Evolutionary conservation across 1,284 basidiomycete species (phyloP), one percentile per base, ranked within the genome.

Genomic region (Sporisorium exsertum): DNA sequence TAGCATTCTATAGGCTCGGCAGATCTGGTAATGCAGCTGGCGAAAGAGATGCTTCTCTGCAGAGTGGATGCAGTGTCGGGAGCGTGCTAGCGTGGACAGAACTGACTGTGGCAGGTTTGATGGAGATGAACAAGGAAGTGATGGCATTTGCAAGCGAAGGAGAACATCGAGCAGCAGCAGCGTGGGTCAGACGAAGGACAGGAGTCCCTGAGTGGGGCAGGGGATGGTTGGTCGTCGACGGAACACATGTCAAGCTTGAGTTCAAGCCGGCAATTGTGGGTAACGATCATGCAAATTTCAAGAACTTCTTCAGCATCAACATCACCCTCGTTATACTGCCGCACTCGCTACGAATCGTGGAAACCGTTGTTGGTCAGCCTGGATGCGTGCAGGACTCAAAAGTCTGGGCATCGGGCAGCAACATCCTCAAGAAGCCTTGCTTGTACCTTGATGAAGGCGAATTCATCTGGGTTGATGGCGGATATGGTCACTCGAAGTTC

Each of bases 341-440:
- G n/a, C n/a, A n/a, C n/a, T n/a, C n/a, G n/a, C n/a, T n/a, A n/a
- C n/a, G n/a, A 2, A 53, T 53, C 26, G 33, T 61, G 3, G 58
- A 61, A 13, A 20, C 32, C 9, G 58, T 61, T 16, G 49, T 53
- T 29, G 58, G 58, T 3, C 37, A 50, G 6, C 40, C 49, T 9
- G 40, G 58, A 2, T 22, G 27, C 16, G n/a, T 50, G 20, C 58
- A 61, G 18, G 58, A 52, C 24, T 61, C 58, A 10, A 49, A 40
- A 13, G 58, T 53, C 3, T 61, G 37, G 49, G 24, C 50, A 16
- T 45, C 27, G 9, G 49, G 26, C 22, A 61, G 58, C 40, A 40
- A 61, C 37, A 52, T 61, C 47, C 49, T 61, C 47, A 52, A 53
- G 20, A 51, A n/a, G n/a, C n/a, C n/a, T n/a, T n/a, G n/a, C n/a